Conservation (phyloP, 164 flowering plant species). For the Saururus chinensis region DNA sequence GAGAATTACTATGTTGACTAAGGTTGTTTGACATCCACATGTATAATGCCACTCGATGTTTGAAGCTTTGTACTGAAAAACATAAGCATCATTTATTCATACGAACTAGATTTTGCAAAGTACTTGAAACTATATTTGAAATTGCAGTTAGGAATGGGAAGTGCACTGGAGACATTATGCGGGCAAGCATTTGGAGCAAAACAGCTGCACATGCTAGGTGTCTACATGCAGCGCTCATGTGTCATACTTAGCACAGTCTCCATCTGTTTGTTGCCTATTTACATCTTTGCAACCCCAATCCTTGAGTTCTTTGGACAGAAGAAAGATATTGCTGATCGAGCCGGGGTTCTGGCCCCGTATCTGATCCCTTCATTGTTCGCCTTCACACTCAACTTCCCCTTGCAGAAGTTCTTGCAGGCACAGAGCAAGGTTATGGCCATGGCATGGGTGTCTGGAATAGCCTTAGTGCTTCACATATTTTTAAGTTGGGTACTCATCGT, state of each 20-base stretch:
- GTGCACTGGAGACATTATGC: conserved; percentile 41
- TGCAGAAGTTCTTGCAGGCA: conserved; percentile 33
- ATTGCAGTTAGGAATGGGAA: conserved; percentile 53
- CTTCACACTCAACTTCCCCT: conserved; percentile 22
- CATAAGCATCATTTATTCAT: no score
- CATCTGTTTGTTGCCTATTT: conserved; percentile 13
- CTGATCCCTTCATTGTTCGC: conserved; percentile 31
- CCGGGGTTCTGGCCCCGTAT: conserved; percentile 19
- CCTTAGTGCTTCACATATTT: conserved; percentile 22
- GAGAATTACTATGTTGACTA: no score
- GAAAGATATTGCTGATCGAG: conserved; percentile 26
- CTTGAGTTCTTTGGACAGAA: conserved; percentile 23
- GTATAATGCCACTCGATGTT: no score
- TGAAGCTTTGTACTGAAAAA: no score
- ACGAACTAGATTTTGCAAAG: not conserved
- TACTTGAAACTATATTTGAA: not conserved
- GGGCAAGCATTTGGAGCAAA: conserved; percentile 38
- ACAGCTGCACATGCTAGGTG: conserved; percentile 27
- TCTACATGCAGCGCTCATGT: conserved; percentile 40
- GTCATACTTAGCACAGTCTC: conserved; percentile 18
- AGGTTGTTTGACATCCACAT: no score
- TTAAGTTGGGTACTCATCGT: conserved; percentile 37
- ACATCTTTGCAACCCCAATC: conserved; percentile 23
- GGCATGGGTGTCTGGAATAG: conserved; percentile 27
- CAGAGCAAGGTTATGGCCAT: conserved; percentile 30